Evolutionary conservation across 345 rosid genomes (phyloP).

Genomic region (Draba incana): DNA sequence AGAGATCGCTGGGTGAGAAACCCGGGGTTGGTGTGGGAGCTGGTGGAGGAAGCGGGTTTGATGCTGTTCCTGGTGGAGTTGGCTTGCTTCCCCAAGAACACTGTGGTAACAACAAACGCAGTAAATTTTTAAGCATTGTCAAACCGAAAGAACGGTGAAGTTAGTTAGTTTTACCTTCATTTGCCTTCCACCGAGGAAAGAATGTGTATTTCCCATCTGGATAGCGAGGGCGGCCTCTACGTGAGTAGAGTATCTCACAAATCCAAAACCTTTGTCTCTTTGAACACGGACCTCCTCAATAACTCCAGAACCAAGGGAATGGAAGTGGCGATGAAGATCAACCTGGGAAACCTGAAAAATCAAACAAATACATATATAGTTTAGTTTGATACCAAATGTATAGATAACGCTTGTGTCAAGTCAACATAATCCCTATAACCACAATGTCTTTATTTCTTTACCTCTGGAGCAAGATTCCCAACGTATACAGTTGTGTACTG

Average conservation of each 20-base stretch:
- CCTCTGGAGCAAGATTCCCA: slow-evolving; percentile 57
- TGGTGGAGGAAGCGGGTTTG: slow-evolving; percentile 46
- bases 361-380: not conserved
- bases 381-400: not conserved
- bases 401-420: not conserved
- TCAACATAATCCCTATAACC: not conserved
- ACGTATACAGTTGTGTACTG: slow-evolving; percentile 60
- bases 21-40: slow-evolving; percentile 44
- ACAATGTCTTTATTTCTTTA: slow-evolving; percentile 8
- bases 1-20: slow-evolving; percentile 50
- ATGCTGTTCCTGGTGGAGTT: slow-evolving; percentile 59
- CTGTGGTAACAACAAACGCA: slow-evolving; percentile 26
- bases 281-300: slow-evolving; percentile 58
- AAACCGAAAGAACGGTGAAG: not conserved
- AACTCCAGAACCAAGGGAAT: slow-evolving; percentile 54
- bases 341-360: slow-evolving; percentile 47
- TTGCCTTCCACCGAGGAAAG: slow-evolving; percentile 47
- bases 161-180: slow-evolving; percentile 45
- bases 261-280: slow-evolving; percentile 64
- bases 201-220: slow-evolving; percentile 50
- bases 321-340: slow-evolving; percentile 58
- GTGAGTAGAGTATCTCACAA: slow-evolving; percentile 56
- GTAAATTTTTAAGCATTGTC: not conserved
- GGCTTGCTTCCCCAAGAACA: slow-evolving; percentile 70
- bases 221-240: slow-evolving; percentile 55